These are phyloP conservation scores for Aspergillus quadrilineatus DNA, from an alignment of 2,329 filamentous ascomycete species.

Conservation along the genomic window DNA sequence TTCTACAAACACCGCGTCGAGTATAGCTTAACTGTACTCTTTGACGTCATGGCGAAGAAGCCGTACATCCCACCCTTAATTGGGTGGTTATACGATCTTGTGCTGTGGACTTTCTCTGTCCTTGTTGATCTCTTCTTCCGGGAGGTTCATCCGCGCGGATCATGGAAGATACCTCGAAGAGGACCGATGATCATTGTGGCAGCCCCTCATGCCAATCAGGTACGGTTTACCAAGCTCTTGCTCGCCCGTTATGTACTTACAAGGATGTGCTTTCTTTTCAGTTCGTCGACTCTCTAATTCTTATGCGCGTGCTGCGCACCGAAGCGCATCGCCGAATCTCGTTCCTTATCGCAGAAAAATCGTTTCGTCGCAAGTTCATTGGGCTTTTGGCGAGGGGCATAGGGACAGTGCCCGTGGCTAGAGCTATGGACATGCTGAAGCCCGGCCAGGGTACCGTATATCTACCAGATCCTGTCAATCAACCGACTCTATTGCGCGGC, in stretches of 20 bases:
- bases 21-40: neutral
- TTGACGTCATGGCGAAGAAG: constrained; percentile 35
- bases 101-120: constrained; percentile 56
- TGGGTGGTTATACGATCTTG: constrained; percentile 26
- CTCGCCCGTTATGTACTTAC: neutral
- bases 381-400: constrained; percentile 81
- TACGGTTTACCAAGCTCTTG: constrained; percentile 39
- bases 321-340: constrained; percentile 87
- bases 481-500: constrained; percentile 78
- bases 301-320: constrained; percentile 84
- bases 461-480: constrained; percentile 79
- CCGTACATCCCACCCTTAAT: constrained; percentile 46
- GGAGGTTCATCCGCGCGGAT: constrained; percentile 90
- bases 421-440: constrained; percentile 85
- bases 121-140: constrained; percentile 96
- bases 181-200: constrained; percentile 94
- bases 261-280: constrained; percentile 37
- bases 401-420: constrained; percentile 87
- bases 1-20: neutral
- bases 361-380: constrained; percentile 84
- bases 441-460: constrained; percentile 77
- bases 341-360: constrained; percentile 92
- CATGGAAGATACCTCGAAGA: constrained; percentile 87
- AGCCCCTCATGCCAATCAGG: constrained; percentile 94
- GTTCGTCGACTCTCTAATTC: constrained; percentile 93